A percentile compares a stretch with the other conserved stretches of the same genome.
phyloP scores from a whole-genome alignment of 805 yeast genomes.

The Ogataea trehalophila region DNA sequence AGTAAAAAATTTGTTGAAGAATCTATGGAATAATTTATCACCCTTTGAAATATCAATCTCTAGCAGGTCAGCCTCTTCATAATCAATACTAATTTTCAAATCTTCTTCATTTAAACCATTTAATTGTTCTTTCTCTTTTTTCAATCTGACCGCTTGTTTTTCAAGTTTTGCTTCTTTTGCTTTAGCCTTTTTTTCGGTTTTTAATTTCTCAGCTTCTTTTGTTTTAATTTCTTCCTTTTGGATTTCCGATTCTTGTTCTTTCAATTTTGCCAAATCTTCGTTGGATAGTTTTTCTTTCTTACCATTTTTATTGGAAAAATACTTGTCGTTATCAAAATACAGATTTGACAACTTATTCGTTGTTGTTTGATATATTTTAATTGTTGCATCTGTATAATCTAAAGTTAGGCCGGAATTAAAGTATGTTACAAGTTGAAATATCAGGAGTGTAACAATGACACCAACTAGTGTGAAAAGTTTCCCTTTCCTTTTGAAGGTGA shows the following conservation, averaged over 20 bases:
- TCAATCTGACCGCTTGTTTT: neutral
- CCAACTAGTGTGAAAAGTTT: neutral
- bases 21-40: slow-evolving; percentile 3
- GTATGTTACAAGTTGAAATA: neutral
- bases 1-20: slow-evolving; percentile 10
- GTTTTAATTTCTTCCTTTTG: neutral
- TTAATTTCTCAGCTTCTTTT: neutral
- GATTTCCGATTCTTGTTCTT: neutral
- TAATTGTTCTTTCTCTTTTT: neutral
- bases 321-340: neutral
- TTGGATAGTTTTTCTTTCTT: neutral
- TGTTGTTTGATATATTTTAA: neutral
- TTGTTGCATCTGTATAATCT: neutral
- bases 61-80: neutral
- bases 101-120: neutral
- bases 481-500: neutral
- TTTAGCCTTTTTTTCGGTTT: neutral
- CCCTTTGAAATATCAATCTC: slow-evolving; percentile 4
- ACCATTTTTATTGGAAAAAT: neutral
- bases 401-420: neutral
- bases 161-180: neutral
- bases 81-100: neutral
- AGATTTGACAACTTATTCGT: neutral
- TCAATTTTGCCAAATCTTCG: neutral
- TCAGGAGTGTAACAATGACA: neutral